Evolutionary conservation across 805 yeast species (phyloP).

Genomic region (Blastobotrys peoriensis): DNA sequence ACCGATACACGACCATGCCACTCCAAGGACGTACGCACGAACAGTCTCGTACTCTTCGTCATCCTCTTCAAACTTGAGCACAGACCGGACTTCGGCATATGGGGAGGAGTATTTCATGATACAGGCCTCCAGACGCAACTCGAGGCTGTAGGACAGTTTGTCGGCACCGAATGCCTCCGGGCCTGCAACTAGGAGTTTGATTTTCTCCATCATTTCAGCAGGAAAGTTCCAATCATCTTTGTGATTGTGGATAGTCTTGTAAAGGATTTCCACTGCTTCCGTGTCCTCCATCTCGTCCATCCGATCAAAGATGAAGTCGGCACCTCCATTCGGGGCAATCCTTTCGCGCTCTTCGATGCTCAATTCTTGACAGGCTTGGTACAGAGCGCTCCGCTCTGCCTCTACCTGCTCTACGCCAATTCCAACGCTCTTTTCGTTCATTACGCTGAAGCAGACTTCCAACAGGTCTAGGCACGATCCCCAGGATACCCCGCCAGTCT

Average conservation of each 20-base stretch:
- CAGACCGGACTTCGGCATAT: constrained; percentile 53
- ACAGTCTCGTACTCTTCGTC: constrained; percentile 40
- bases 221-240: constrained; percentile 45
- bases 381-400: not conserved
- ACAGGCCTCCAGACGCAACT: constrained; percentile 37
- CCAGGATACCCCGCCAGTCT: too few species aligned
- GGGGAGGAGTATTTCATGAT: constrained; percentile 40
- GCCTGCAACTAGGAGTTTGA: constrained; percentile 21
- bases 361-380: not conserved
- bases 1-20: constrained; percentile 45
- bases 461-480: too few species aligned
- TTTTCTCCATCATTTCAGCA: constrained; percentile 32
- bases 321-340: constrained; percentile 16
- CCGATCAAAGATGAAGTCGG: constrained; percentile 16
- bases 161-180: constrained; percentile 10
- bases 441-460: too few species aligned
- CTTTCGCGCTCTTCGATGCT: constrained; percentile 5
- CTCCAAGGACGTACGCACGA: constrained; percentile 37
- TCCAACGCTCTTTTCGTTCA: too few species aligned
- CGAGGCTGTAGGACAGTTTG: constrained; percentile 20
- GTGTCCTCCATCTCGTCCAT: constrained; percentile 27
- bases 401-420: not conserved
- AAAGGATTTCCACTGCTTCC: constrained; percentile 38
- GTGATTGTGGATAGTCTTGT: constrained; percentile 38
- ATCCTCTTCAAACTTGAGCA: constrained; percentile 46